phyloP scores from a whole-genome alignment of 768 basidiomycete species.

The Kwoniella dejecticola region DNA sequence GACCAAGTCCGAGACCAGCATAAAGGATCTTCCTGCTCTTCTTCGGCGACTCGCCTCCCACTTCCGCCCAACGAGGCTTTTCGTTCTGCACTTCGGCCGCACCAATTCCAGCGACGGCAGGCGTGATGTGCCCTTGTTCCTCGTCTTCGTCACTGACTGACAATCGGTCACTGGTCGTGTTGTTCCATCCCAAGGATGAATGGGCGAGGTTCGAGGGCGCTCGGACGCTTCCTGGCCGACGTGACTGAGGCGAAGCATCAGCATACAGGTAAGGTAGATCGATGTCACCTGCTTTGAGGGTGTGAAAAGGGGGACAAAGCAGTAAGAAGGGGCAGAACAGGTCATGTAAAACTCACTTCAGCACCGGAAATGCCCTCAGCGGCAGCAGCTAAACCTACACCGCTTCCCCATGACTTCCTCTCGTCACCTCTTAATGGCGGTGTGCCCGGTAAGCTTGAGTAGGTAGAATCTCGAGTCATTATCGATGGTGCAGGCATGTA shows the following conservation, averaged over 20 bases:
- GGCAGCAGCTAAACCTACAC: constrained; percentile 35
- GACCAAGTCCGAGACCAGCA: constrained; percentile 30
- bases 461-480: constrained; percentile 44
- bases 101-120: constrained; percentile 25
- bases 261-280: background rate
- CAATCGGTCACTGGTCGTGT: constrained; percentile 24
- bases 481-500: constrained; percentile 44
- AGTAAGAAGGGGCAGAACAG: background rate
- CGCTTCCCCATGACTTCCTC: constrained; percentile 40
- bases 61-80: constrained; percentile 41
- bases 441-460: constrained; percentile 33
- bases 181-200: constrained; percentile 34
- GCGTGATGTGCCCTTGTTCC: constrained; percentile 45
- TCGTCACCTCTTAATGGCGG: constrained; percentile 30
- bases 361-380: constrained; percentile 33
- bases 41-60: constrained; percentile 6
- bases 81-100: constrained; percentile 29
- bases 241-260: background rate
- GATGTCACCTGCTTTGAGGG: too few relatives aligned
- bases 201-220: constrained; percentile 30
- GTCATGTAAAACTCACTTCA: constrained; percentile 32
- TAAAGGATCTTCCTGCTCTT: constrained; percentile 45
- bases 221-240: constrained; percentile 21
- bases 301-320: too few relatives aligned
- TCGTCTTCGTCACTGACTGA: constrained; percentile 37